phyloP scores from a whole-genome alignment of 2,329 filamentous ascomycete genomes.

The Aspergillus brasiliensis region DNA sequence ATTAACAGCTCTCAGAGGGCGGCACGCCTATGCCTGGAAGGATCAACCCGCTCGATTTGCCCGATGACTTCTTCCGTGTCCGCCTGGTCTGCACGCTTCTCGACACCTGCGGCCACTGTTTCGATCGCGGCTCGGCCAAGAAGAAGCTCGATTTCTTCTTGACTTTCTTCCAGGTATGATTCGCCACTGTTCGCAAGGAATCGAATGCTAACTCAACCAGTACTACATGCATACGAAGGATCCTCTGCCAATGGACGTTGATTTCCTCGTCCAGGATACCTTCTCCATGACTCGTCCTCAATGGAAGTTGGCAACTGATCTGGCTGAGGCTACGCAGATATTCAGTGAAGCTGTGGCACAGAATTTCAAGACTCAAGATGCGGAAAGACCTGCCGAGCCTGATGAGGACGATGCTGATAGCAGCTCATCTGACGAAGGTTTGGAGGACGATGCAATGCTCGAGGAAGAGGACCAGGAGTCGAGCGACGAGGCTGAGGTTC shows the following conservation, averaged over 20 bases:
- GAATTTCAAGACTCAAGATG: slow-evolving; percentile 79
- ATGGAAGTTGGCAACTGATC: slow-evolving; percentile 81
- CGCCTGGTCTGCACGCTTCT: slow-evolving; percentile 85
- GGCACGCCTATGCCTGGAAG: slow-evolving; percentile 80
- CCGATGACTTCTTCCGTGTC: slow-evolving; percentile 95
- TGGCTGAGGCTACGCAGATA: slow-evolving; percentile 78
- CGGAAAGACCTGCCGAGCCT: slow-evolving; percentile 68
- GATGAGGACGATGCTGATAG: slow-evolving; percentile 76
- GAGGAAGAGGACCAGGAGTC: slow-evolving; percentile 60
- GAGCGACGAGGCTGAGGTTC: slow-evolving; percentile 45
- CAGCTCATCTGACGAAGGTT: slow-evolving; percentile 75
- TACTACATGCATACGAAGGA: slow-evolving; percentile 95
- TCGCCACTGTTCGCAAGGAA: background rate
- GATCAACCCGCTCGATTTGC: slow-evolving; percentile 76
- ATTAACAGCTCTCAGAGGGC: slow-evolving; percentile 52
- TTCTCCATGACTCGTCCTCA: slow-evolving; percentile 83
- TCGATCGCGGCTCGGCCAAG: slow-evolving; percentile 86
- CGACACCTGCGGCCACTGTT: slow-evolving; percentile 95
- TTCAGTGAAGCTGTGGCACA: slow-evolving; percentile 88
- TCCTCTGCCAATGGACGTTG: slow-evolving; percentile 90
- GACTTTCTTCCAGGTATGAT: slow-evolving; percentile 80
- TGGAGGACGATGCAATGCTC: slow-evolving; percentile 60
- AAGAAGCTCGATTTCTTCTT: slow-evolving; percentile 99
- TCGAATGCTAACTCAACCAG: slow-evolving; percentile 41
- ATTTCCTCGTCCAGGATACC: slow-evolving; percentile 93